phyloP scores from a whole-genome alignment of 2,329 filamentous ascomycete species.

The Diaporthe vexans region DNA sequence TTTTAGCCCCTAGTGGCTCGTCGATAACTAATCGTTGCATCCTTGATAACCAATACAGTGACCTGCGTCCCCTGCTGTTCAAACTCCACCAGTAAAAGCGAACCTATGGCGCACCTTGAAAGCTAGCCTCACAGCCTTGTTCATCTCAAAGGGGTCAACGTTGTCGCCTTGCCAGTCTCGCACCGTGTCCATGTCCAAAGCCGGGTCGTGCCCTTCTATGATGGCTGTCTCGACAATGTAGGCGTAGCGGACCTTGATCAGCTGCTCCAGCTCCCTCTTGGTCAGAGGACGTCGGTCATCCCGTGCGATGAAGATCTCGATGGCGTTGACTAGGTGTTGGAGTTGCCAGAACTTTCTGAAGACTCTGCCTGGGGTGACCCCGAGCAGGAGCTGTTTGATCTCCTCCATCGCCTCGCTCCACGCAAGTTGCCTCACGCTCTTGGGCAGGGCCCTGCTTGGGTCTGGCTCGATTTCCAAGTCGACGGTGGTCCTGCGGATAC shows the following conservation, averaged over 20 bases:
- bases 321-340: not conserved
- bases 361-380: not conserved
- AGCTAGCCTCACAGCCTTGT: too few relatives aligned
- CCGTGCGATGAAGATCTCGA: not conserved
- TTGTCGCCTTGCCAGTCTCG: too few relatives aligned
- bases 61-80: too few relatives aligned
- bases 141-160: too few relatives aligned
- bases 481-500: not conserved
- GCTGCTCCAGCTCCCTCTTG: not conserved
- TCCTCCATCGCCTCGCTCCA: not conserved
- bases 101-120: too few relatives aligned
- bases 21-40: too few relatives aligned
- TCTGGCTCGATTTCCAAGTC: not conserved
- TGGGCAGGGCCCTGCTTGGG: not conserved
- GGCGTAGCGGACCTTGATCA: not conserved
- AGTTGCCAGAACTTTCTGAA: not conserved
- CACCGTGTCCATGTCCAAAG: too few relatives aligned
- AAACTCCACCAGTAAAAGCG: too few relatives aligned
- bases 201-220: not conserved
- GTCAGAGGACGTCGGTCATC: not conserved
- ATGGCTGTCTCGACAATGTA: not conserved
- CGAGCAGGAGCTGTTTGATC: not conserved
- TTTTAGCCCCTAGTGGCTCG: too few relatives aligned
- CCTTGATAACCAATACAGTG: too few relatives aligned
- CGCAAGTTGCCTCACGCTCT: not conserved